Evolutionary conservation across 345 rosid genomes (phyloP).

Genomic region (Citrus australasica): DNA sequence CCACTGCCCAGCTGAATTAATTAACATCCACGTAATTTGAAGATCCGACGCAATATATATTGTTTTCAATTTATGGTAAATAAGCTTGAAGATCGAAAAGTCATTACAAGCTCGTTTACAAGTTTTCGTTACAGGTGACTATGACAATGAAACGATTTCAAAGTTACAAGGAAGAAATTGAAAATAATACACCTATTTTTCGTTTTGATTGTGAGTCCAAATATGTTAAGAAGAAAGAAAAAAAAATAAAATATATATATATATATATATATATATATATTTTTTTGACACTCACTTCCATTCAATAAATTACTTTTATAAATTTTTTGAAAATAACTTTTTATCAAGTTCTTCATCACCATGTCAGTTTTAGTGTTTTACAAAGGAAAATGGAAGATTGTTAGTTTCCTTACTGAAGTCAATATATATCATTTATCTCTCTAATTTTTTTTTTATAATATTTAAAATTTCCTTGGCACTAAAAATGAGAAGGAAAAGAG

Average conservation of each 20-base stretch:
- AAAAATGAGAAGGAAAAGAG: no score
- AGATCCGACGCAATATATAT: background rate
- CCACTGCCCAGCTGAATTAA: no score
- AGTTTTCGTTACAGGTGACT: no score
- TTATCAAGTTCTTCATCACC: background rate
- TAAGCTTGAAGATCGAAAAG: no score
- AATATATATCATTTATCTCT: no score
- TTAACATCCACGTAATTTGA: background rate
- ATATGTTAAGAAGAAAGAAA: background rate
- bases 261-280: no score
- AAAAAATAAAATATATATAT: no score
- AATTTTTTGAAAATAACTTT: background rate
- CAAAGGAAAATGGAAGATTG: background rate
- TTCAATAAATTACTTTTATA: background rate
- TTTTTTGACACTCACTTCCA: background rate
- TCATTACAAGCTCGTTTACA: no score
- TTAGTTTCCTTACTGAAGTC: no score
- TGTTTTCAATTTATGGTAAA: background rate
- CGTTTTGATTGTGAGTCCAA: background rate
- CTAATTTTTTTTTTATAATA: no score
- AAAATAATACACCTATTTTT: background rate
- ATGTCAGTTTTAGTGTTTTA: background rate
- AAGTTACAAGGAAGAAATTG: background rate
- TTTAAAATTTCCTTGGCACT: no score
- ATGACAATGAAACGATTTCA: no score